Evolutionary conservation across 805 yeast species (phyloP), one percentile per base, ranked within the genome.

Genomic region (Clavispora vitiphila): DNA sequence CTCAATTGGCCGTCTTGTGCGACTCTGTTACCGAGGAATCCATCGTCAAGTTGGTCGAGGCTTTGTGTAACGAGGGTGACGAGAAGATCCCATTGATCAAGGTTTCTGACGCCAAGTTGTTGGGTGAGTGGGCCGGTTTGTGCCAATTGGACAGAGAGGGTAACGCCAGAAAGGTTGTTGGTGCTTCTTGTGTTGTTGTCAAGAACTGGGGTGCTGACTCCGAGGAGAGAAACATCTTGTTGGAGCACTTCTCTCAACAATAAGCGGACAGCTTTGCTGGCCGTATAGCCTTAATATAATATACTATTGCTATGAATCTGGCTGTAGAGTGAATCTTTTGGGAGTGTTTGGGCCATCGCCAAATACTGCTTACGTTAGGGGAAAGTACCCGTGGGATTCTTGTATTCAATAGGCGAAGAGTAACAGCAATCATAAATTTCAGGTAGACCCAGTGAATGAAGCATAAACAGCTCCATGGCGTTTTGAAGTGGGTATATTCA

Each of bases 51-150:
- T 86, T 93, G 72, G 93, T 93, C 65, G 98, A 93, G 85, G 98
- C 97, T 78, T 84, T 93, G 69, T 91, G 98, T 81, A 87, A 90
- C 81, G 96, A 88, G 77, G 88, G 95, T 68, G 96, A 87, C 71
- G 80, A 83, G 76, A 86, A 87, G 79, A 88, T 91, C 61, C 98
- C 99, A 65, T 81, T 93, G 76, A 86, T 93, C 85, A 93, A 93
- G 86, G 98, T 93, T 63, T 86, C 98, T 64, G 99, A 93, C 71
- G 96, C 98, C 70, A 93, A 93, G 85, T 86, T 88, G 80, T 83
- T 93, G 71, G 99, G 99, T 83, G 98, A 93, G 82, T 93, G 99
- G 99, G 98, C 98, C 68, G 99, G 99, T 86, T 81, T 93, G 63
- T 93, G 96, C 81, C 88, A 89, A 78, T 83, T 91, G 67, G 98